Evolutionary conservation across 73 alveolate genomes (phyloP).

Genomic region (Stentor coeruleus): DNA sequence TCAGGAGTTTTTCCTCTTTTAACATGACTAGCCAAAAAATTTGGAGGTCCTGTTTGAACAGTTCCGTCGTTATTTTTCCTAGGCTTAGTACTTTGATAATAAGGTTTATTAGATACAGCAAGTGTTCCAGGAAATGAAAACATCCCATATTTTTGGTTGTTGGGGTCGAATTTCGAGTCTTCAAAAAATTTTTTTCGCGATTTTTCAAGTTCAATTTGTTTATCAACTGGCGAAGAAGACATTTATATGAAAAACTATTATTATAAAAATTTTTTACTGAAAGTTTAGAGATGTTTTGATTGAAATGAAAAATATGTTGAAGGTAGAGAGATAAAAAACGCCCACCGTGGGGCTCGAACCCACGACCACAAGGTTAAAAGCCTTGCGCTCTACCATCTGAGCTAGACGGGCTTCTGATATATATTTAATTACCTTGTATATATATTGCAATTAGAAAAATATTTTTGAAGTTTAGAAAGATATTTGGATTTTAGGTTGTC

Average conservation of each 20-base stretch:
- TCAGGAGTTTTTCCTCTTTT: neutral
- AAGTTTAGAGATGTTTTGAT: too few relatives aligned
- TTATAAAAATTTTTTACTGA: too few relatives aligned
- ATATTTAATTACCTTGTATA: too few relatives aligned
- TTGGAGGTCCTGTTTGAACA: neutral
- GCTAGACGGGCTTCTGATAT: too few relatives aligned
- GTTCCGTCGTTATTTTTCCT: conserved; percentile 20
- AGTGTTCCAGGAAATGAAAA: conserved; percentile 13
- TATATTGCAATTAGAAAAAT: too few relatives aligned
- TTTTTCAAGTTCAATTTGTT: neutral
- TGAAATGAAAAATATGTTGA: too few relatives aligned
- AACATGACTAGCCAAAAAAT: neutral
- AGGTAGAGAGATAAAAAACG: too few relatives aligned
- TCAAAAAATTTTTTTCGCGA: conserved; percentile 13
- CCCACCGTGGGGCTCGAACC: conserved; percentile 77
- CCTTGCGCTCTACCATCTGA: conserved; percentile 76
- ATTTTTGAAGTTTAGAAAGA: too few relatives aligned
- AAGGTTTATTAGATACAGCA: neutral
- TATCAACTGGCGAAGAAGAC: too few relatives aligned
- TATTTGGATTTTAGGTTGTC: too few relatives aligned
- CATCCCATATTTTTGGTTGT: neutral
- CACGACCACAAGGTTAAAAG: conserved; percentile 68
- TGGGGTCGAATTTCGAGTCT: conserved; percentile 23
- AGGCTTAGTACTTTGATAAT: neutral
- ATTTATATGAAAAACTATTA: too few relatives aligned